A percentile compares a stretch with the other conserved stretches of the same genome.
Evolutionary conservation across 2,329 filamentous ascomycete genomes (phyloP).

Genomic region (Epichloe baconii): DNA sequence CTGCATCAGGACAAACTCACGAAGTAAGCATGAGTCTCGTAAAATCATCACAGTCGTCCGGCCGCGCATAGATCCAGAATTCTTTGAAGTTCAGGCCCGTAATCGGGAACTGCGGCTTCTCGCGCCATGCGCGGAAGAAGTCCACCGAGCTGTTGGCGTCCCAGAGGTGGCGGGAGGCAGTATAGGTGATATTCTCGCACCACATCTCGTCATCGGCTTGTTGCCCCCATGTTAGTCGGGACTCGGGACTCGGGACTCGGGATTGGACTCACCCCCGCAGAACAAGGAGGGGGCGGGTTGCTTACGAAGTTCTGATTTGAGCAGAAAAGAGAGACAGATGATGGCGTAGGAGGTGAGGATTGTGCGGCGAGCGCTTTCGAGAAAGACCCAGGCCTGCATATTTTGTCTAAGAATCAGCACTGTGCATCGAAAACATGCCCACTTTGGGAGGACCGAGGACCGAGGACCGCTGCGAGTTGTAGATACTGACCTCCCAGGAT

Average conservation of each 20-base stretch:
- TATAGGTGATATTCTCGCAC: constrained; percentile 15
- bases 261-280: not conserved
- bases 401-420: not conserved
- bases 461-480: too few species aligned
- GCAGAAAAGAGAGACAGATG: constrained; percentile 20
- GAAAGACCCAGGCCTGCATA: constrained; percentile 26
- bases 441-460: too few species aligned
- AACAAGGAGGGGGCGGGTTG: not conserved
- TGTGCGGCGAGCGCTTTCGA: constrained; percentile 28
- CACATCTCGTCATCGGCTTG: constrained; percentile 7
- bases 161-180: constrained; percentile 30
- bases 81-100: constrained; percentile 22
- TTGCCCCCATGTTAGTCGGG: not conserved
- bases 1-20: constrained; percentile 15
- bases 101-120: constrained; percentile 25
- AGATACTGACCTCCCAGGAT: constrained; percentile 27
- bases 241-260: too few species aligned
- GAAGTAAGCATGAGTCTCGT: constrained; percentile 23
- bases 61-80: constrained; percentile 22
- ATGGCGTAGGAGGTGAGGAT: constrained; percentile 20
- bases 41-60: constrained; percentile 27
- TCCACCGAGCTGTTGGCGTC: constrained; percentile 25
- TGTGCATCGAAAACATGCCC: not conserved
- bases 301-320: constrained; percentile 21
- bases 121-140: constrained; percentile 31